Evolutionary conservation across 2,329 filamentous ascomycete species (phyloP), one percentile per base, ranked within the genome.

Genomic region (Pyricularia grisea): DNA sequence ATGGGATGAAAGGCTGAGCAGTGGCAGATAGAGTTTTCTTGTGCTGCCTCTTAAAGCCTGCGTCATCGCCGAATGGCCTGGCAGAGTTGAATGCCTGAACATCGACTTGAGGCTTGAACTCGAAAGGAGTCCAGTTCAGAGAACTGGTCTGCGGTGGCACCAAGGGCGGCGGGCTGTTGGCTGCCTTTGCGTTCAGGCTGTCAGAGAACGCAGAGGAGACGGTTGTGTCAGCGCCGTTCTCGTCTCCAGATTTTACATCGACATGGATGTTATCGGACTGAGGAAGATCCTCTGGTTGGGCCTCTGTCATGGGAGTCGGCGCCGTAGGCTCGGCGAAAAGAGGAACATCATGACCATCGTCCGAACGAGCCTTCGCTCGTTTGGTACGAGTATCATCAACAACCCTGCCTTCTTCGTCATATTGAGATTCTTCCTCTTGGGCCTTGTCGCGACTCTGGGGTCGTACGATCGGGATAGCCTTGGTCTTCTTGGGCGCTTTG

Each of bases 381-480:
- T 97, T 97, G 75, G 89, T 82, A 60, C 92, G 88, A 27, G 87
- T 88, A 70, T 90, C 86, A 69, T 91, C 87, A n/a, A 82, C 83
- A 25, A 85, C 78, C 30, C 88, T 87, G 20, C 89, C 88, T 71
- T 89, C 84, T 3, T 85, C 82, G 70, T 88, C 87, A 70, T 90
- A 76, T 7, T 72, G 71, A 0, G 71, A 69, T n/a, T 72, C 74
- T 31, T 77, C 76, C 11, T 77, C 72, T 36, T 74, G 72, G 0
- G 77, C 75, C 20, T 78, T 76, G 1, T 77, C 78, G 73, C 82
- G 88, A 73, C 82, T 88, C 69, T 88, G 83, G 0, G 92, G 91
- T 58, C 84, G 84, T 11, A 94, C 80, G 71, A 97, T 96, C 0
- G 93, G 91, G 68, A 97, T 86, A 11, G 93, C 93, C 79, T 95